A percentile compares a stretch with the other conserved stretches of the same genome.
Evolutionary conservation across 495 filamentous ascomycete species (phyloP).

Genomic region (Neurospora tetrasperma): DNA sequence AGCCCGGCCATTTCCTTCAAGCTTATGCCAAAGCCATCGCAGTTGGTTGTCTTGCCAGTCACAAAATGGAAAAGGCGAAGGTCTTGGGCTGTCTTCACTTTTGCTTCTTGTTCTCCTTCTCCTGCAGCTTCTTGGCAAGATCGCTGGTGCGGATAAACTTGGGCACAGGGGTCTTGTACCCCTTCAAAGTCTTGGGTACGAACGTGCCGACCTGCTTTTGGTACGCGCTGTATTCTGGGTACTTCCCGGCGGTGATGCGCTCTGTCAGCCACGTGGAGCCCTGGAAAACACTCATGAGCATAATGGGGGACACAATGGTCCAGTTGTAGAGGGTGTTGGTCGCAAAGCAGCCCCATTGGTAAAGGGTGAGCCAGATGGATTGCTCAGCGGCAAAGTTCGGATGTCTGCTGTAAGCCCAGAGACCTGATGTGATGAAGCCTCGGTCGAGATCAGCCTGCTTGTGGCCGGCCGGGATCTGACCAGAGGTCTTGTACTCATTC

Average conservation of each 20-base stretch:
- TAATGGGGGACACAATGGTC: constrained; percentile 59
- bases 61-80: neutral
- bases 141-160: constrained; percentile 39
- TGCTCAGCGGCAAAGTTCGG: constrained; percentile 95
- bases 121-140: constrained; percentile 25
- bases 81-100: constrained; percentile 11
- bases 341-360: constrained; percentile 73
- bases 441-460: constrained; percentile 73
- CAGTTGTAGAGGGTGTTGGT: constrained; percentile 66
- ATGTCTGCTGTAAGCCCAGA: constrained; percentile 81
- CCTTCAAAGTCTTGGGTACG: constrained; percentile 46
- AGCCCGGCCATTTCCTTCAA: neutral
- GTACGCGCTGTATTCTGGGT: constrained; percentile 80
- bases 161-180: constrained; percentile 27
- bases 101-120: constrained; percentile 26
- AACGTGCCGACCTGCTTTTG: constrained; percentile 74
- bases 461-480: constrained; percentile 53
- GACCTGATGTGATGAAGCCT: constrained; percentile 75
- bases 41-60: neutral
- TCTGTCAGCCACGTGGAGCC: constrained; percentile 83
- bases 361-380: constrained; percentile 76
- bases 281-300: constrained; percentile 74
- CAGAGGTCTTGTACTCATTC: constrained; percentile 56
- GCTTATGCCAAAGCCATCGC: neutral
- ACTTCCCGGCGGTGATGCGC: constrained; percentile 66